Base-by-base conservation (phyloP, 2,329 filamentous ascomycete species). In the Paraphaeosphaeria sporulosa region DNA sequence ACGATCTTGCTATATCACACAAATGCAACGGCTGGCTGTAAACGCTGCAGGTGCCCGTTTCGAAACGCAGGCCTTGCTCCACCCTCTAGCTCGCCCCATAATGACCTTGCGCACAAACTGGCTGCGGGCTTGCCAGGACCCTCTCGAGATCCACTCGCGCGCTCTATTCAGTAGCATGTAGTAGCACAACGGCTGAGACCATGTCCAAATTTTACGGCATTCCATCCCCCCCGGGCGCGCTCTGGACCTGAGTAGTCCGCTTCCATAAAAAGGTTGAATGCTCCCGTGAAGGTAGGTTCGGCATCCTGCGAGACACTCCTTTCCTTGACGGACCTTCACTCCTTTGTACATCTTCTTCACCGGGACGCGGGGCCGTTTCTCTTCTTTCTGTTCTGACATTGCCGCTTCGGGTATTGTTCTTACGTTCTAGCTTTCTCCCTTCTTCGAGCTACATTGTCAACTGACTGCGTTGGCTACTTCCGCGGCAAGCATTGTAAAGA, bases 361-460 rank as follows among this genome's bases (percentile, higher is more conserved):
- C 59, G 59, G 67, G 71, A 65, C 72, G 73, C 73, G 64, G 69
- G 72, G 58, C 56, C 72, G 73, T 66, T 69, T 69, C 65, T 64
- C 64, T 68, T 68, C 60, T 72, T 71, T 66, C 40, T 65, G 51
- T 59, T 61, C 64, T 58, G 64, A 6, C 62, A 58, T 67, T 68
- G 49, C 64, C 67, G 51, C 54, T 46, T 57, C 53, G 51, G 51
- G 55, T 55, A 55, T 49, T 44, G 50, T 27, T 36, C 38, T 52
- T 53, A 59, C 47, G 6, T 53, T 54, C 58, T 27, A 25, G 4
- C 51, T 40, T 27, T 30, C 51, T 19, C 36, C 40, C 46, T 15
- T 44, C 17, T 25, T 38, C 12, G 25, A 57, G 15, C 36, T 34
- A 34, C 38, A 64, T 64, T 62, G 64, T 69, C 58, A 67, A 64